Base-by-base conservation (phyloP, 2,329 filamentous ascomycete species). In the Fusarium haematococcum region DNA sequence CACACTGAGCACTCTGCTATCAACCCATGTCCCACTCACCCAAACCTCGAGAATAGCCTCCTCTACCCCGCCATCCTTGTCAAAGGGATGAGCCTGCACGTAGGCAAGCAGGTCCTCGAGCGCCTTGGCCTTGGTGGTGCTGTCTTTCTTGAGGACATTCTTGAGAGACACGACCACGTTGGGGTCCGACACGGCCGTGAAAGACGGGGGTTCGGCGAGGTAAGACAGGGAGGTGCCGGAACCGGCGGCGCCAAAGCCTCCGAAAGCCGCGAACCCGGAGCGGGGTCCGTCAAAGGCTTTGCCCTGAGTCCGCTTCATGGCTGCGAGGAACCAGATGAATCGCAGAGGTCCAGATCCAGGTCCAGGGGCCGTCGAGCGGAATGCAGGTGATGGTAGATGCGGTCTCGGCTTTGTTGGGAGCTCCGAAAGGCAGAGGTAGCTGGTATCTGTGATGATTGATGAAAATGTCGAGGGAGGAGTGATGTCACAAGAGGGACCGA, bases 141-240 rank as follows among this genome's bases (percentile, higher is more conserved):
- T 93, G 84, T 98, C 96, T 84, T 97, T 97, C 85, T 98, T 99
- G 60, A 92, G 88, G 5, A 98, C 84, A 77, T 97, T 98, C 83
- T 98, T 97, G 85, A 98, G 94, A n/a, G 92, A 91, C 16, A 98
- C 95, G 41, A 96, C 91, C 41, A 96, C 87, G 79, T 97, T 93
- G 9, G 95, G 89, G 77, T 98, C 92, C 52, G 91, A 93, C 69
- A 99, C 91, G 50, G 85, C 86, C 37, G 91, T 91, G 75, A 98
- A 90, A 79, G 98, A 93, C 57, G 94, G 94, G 11, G 95, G 94
- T 79, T 97, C 95, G 63, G 93, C 88, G 62, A 98, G 90, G 84
- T 98, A 98, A 52, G 95, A 98, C 43, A 99, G 88, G 8, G 86
- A 86, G 75, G 84, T 88, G 66, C 82, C 82, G 57, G 81, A 83